Conservation (phyloP, 2,329 filamentous ascomycete species). For the Beauveria varroae region DNA sequence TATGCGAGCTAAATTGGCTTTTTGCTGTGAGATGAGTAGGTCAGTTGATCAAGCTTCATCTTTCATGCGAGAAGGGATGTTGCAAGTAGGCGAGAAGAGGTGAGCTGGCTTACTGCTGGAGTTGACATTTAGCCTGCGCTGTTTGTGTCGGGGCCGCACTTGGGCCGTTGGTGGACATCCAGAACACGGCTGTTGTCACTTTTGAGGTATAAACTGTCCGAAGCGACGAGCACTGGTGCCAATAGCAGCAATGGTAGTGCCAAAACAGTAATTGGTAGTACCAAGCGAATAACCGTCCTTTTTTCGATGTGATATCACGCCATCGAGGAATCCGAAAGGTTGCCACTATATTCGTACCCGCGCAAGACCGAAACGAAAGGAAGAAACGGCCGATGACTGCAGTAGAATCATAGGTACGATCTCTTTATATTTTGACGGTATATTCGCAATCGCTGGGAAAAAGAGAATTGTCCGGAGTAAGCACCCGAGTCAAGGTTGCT, state of each 20-base stretch:
- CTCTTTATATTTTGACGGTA: neutral
- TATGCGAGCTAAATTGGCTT: slow-evolving; percentile 46
- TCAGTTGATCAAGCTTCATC: neutral
- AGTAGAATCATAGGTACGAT: slow-evolving; percentile 3
- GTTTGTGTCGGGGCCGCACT: neutral
- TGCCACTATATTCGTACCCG: neutral
- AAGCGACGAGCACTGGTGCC: too few relatives aligned
- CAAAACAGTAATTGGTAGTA: neutral
- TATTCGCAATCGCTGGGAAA: neutral
- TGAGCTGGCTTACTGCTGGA: slow-evolving; percentile 21
- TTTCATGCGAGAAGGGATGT: too few relatives aligned
- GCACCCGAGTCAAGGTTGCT: slow-evolving; percentile 6
- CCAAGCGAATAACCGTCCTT: neutral
- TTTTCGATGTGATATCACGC: neutral
- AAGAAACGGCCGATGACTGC: neutral
- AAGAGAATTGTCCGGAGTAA: neutral
- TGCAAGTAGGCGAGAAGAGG: neutral
- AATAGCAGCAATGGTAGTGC: neutral
- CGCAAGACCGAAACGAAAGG: slow-evolving; percentile 2
- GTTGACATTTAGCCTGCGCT: slow-evolving; percentile 25
- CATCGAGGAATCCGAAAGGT: neutral
- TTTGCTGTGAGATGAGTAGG: slow-evolving; percentile 21
- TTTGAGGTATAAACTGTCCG: neutral
- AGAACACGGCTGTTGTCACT: neutral
- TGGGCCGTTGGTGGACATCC: neutral